Base-by-base conservation (phyloP, 306 rosid genomes). In the Cucumis hystrix region DNA sequence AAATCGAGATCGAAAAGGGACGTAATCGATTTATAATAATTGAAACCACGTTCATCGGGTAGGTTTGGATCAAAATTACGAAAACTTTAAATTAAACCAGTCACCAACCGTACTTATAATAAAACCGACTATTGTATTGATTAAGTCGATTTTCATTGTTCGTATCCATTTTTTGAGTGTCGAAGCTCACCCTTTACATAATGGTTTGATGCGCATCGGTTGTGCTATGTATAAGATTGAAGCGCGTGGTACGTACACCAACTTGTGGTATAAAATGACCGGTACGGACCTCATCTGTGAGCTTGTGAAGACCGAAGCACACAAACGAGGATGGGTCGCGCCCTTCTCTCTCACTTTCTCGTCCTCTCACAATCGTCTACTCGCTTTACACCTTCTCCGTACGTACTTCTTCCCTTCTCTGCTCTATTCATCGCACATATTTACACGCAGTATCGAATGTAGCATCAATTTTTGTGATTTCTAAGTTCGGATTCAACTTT, bases 291-390 rank as follows among this genome's bases (percentile, higher is more conserved):
- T 12, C 51, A 13, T n/a, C 54, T 3, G 35, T 3, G 47, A 37
- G 55, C 52, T 3, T 47, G 54, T 47, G 7, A 45, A 70, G 58
- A 23, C 56, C 6, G 57, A 70, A 47, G 76, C 51, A 49, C 76
- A 45, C 12, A 45, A 23, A 14, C 21, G 70, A 76, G 54, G 77
- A 90, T 90, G 95, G 82, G 95, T 77, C 82, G 87, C 65, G 64
- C 87, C 4, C 78, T 81, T 75, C 80, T 89, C 78, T 84, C 89
- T 12, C 84, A 87, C 65, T 81, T 85, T 77, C 80, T 85, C 79
- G 77, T 76, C 56, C 85, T 87, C 77, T 84, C 95, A 35, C 57
- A 15, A 18, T 84, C 84, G 16, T 78, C 83, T 47, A 86, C 91
- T 2, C 83, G 82, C 62, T 69, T 85, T 9, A 60, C 83, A 4